Percentiles rank a stretch among this genome's conserved stretches.
phyloP scores from a whole-genome alignment of 2,329 filamentous ascomycete species.

The Colletotrichum scovillei region DNA sequence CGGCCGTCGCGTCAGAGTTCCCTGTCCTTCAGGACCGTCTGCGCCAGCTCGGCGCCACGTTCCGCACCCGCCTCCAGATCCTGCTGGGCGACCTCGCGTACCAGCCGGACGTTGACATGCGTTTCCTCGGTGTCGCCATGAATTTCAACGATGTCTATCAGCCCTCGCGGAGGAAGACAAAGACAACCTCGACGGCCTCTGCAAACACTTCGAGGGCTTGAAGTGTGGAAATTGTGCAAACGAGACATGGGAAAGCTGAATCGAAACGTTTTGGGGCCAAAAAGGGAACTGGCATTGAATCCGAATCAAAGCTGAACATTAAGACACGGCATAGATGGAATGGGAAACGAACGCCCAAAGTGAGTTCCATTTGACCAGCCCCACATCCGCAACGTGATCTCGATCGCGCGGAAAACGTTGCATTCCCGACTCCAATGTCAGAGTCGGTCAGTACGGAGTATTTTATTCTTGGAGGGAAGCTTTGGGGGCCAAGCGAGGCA shows the following conservation, averaged over 20 bases:
- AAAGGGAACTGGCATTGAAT: background rate
- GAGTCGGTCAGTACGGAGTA: background rate
- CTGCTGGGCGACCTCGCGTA: conserved; percentile 91
- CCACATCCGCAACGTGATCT: background rate
- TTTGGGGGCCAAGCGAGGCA: conserved; percentile 5
- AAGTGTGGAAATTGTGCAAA: background rate
- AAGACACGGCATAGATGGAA: background rate
- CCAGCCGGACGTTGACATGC: conserved; percentile 94
- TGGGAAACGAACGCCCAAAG: background rate
- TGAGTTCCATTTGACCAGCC: background rate
- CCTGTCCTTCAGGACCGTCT: conserved; percentile 81
- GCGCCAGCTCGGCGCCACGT: conserved; percentile 77
- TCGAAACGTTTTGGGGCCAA: background rate
- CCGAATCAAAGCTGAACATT: background rate
- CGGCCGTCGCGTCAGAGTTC: conserved; percentile 70
- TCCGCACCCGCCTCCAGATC: conserved; percentile 80
- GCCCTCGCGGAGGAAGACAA: conserved; percentile 74
- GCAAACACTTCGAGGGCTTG: conserved; percentile 27
- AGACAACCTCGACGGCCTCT: conserved; percentile 41
- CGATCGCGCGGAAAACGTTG: background rate
- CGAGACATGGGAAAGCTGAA: background rate
- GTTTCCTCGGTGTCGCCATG: conserved; percentile 96
- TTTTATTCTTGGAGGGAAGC: background rate
- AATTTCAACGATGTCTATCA: conserved; percentile 99
- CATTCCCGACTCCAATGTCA: background rate